phyloP scores from a whole-genome alignment of 805 yeast genomes.

The Helenozyma rhizophorensis region DNA sequence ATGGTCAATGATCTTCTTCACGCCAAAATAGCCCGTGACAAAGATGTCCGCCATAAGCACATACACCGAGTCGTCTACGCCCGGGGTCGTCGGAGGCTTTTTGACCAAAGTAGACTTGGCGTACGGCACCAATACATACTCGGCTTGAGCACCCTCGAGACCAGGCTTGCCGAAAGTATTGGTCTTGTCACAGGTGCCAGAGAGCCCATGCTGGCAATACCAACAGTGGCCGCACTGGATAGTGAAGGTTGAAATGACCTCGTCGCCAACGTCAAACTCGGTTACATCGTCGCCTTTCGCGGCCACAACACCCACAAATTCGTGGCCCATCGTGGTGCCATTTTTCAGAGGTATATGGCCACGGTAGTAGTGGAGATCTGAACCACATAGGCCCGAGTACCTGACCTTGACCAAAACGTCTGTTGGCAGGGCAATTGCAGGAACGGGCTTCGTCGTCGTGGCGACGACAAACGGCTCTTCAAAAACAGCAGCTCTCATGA shows the following conservation, averaged over 20 bases:
- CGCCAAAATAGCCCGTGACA: slow-evolving; percentile 61
- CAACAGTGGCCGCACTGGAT: slow-evolving; percentile 59
- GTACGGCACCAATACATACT: slow-evolving; percentile 54
- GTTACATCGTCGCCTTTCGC: slow-evolving; percentile 31
- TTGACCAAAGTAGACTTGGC: slow-evolving; percentile 49
- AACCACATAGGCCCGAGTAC: slow-evolving; percentile 50
- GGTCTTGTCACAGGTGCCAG: slow-evolving; percentile 52
- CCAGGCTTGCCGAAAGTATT: slow-evolving; percentile 57
- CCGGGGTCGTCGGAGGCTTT: slow-evolving; percentile 29
- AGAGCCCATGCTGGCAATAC: slow-evolving; percentile 51
- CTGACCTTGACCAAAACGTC: slow-evolving; percentile 48
- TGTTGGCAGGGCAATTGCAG: slow-evolving; percentile 29
- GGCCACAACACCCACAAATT: slow-evolving; percentile 41
- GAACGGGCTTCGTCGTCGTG: slow-evolving; percentile 37
- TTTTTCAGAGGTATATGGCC: slow-evolving; percentile 41
- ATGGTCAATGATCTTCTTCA: slow-evolving; percentile 41
- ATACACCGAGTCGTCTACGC: slow-evolving; percentile 41
- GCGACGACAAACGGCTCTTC: slow-evolving; percentile 39
- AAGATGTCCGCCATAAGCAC: slow-evolving; percentile 62
- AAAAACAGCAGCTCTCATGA: slow-evolving; percentile 53
- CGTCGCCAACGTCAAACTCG: slow-evolving; percentile 41
- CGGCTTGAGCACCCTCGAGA: slow-evolving; percentile 61
- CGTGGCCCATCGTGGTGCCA: slow-evolving; percentile 48
- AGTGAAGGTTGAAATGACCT: slow-evolving; percentile 43
- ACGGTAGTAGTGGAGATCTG: slow-evolving; percentile 52